A percentile compares a stretch with the other conserved stretches of the same genome.
Conservation (phyloP, 2,329 filamentous ascomycete genomes). For the Alternaria arborescens region DNA sequence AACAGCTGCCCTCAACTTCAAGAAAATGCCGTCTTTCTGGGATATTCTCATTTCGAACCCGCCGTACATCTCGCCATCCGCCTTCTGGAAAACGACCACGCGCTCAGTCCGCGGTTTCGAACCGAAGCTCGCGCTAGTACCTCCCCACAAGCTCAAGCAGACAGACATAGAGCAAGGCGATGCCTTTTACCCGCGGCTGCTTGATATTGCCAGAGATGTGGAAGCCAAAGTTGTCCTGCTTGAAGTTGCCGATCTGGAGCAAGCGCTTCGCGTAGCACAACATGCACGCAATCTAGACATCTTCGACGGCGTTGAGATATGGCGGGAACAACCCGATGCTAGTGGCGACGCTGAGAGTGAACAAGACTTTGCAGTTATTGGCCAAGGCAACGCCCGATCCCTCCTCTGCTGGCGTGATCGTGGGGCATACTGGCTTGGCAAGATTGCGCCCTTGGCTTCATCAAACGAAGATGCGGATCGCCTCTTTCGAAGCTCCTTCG, state of each 20-base stretch:
- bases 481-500: not conserved
- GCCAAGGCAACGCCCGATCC: constrained; percentile 54
- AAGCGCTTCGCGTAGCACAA: constrained; percentile 70
- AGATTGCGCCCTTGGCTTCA: not conserved
- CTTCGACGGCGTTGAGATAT: constrained; percentile 67
- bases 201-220: constrained; percentile 63
- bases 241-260: constrained; percentile 75
- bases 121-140: constrained; percentile 79
- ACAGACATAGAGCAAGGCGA: constrained; percentile 50
- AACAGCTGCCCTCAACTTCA: constrained; percentile 25
- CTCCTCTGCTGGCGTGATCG: constrained; percentile 54
- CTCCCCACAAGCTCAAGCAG: constrained; percentile 16
- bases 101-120: constrained; percentile 84
- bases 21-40: constrained; percentile 36
- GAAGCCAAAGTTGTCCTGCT: constrained; percentile 67
- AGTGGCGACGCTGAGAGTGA: not conserved
- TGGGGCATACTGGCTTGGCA: constrained; percentile 40
- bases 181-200: constrained; percentile 73
- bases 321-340: constrained; percentile 67
- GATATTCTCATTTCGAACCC: constrained; percentile 86
- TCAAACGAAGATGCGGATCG: constrained; percentile 5
- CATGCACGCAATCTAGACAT: constrained; percentile 47
- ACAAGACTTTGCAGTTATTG: constrained; percentile 42
- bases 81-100: constrained; percentile 69
- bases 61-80: constrained; percentile 79